These are phyloP conservation scores for Pancytospora philotis DNA, from an alignment of 371 early-diverging fungal species.

Conservation along the genomic window DNA sequence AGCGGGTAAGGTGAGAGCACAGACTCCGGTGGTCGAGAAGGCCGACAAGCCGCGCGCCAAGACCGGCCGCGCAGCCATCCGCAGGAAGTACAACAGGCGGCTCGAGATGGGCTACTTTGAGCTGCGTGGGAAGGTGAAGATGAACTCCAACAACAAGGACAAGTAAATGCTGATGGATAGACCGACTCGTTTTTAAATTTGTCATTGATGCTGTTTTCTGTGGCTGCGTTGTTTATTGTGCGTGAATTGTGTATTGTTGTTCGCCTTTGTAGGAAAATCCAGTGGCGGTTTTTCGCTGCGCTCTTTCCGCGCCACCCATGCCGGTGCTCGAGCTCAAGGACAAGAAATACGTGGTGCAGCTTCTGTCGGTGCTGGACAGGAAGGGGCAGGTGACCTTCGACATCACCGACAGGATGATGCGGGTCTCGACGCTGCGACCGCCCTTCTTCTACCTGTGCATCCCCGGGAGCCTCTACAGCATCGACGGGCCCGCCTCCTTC, in stretches of 20 bases:
- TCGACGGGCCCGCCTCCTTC: not conserved
- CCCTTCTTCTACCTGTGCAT: not conserved
- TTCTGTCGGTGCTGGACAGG: not conserved
- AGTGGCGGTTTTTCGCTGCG: no score
- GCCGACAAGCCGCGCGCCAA: slow-evolving; percentile 78
- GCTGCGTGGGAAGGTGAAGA: slow-evolving; percentile 53
- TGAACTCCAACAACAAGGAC: slow-evolving; percentile 36
- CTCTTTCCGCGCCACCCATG: no score
- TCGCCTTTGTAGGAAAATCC: no score
- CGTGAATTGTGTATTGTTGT: no score
- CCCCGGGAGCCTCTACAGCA: not conserved
- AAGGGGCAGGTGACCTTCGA: not conserved
- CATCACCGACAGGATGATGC: not conserved
- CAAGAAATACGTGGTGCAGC: not conserved
- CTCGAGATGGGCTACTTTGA: slow-evolving; percentile 63
- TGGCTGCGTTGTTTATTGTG: no score
- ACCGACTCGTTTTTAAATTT: no score
- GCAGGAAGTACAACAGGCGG: slow-evolving; percentile 87
- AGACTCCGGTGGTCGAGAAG: slow-evolving; percentile 95
- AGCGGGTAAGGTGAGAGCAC: slow-evolving; percentile 99
- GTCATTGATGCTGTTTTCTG: no score
- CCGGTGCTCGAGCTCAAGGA: not conserved
- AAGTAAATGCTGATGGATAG: not conserved
- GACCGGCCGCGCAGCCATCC: slow-evolving; percentile 87
- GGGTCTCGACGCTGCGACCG: not conserved